A percentile compares a stretch with the other conserved stretches of the same genome.
Evolutionary conservation across 306 rosid genomes (phyloP).

Genomic region (Lathyrus sativus): DNA sequence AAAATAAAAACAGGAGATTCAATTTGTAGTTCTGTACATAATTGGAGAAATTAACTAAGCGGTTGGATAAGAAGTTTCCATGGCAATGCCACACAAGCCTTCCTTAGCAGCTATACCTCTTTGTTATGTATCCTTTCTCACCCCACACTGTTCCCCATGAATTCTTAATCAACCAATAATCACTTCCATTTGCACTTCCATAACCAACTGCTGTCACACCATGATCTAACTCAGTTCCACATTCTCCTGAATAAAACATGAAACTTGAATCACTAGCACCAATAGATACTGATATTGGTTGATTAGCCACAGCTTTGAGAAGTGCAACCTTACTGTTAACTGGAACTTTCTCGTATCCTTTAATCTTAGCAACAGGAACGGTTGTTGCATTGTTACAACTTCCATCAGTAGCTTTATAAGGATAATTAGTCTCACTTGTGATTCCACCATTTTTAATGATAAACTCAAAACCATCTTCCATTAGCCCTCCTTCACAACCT

Average conservation of each 20-base stretch:
- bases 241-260: slow-evolving; percentile 36
- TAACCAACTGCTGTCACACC: slow-evolving; percentile 45
- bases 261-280: slow-evolving; percentile 33
- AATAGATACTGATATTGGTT: slow-evolving; percentile 44
- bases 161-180: slow-evolving; percentile 45
- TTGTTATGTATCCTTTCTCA: slow-evolving; percentile 40
- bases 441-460: slow-evolving; percentile 42
- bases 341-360: slow-evolving; percentile 41
- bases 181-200: slow-evolving; percentile 36
- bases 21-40: neutral
- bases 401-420: slow-evolving; percentile 39
- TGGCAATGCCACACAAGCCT: slow-evolving; percentile 47
- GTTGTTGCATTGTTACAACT: neutral
- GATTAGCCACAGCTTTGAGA: slow-evolving; percentile 36
- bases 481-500: slow-evolving; percentile 39
- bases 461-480: slow-evolving; percentile 42
- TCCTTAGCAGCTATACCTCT: slow-evolving; percentile 32
- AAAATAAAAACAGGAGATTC: neutral
- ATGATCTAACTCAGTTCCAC: slow-evolving; percentile 45
- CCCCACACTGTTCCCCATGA: slow-evolving; percentile 46
- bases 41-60: neutral
- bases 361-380: slow-evolving; percentile 18
- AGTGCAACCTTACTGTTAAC: slow-evolving; percentile 34
- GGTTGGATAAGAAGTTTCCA: slow-evolving; percentile 40
- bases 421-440: slow-evolving; percentile 34